Percentiles rank a stretch among this genome's conserved stretches.
phyloP scores from a whole-genome alignment of 495 filamentous ascomycete species.

The Aspergillus kassunensis region DNA sequence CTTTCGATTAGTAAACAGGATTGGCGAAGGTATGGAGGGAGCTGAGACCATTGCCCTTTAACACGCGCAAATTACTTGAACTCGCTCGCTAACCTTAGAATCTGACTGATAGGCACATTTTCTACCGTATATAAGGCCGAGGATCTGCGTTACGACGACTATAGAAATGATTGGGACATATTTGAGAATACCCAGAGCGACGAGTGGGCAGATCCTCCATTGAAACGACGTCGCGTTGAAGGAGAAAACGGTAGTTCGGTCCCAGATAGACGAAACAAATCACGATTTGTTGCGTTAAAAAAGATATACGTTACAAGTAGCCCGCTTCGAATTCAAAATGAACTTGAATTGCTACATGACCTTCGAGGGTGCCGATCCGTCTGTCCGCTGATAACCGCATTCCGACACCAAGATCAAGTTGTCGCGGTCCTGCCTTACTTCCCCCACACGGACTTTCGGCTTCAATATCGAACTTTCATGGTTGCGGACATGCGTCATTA shows the following conservation, averaged over 20 bases:
- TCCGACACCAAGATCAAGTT: constrained; percentile 89
- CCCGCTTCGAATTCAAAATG: constrained; percentile 88
- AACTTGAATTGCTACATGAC: constrained; percentile 93
- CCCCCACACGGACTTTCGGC: constrained; percentile 90
- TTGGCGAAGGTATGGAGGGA: constrained; percentile 73
- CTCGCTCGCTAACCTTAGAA: background rate
- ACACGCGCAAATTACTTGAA: background rate
- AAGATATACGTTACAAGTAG: constrained; percentile 99
- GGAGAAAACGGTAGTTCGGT: constrained; percentile 23
- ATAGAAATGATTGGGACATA: constrained; percentile 83
- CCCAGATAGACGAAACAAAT: constrained; percentile 34
- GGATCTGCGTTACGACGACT: constrained; percentile 81
- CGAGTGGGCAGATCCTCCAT: constrained; percentile 56
- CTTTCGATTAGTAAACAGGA: constrained; percentile 91
- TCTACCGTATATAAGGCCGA: constrained; percentile 99
- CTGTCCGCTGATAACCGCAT: constrained; percentile 93
- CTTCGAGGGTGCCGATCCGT: constrained; percentile 76
- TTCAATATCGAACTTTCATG: constrained; percentile 87
- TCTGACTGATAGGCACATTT: constrained; percentile 69
- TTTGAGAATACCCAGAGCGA: constrained; percentile 55
- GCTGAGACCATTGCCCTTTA: background rate
- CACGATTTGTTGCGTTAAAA: constrained; percentile 91
- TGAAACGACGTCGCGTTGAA: constrained; percentile 44
- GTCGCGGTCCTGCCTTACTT: constrained; percentile 94
- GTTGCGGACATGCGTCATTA: constrained; percentile 82